Evolutionary conservation across 2,329 filamentous ascomycete genomes (phyloP), one percentile per base, ranked within the genome.

Genomic region (Colletotrichum sp.): DNA sequence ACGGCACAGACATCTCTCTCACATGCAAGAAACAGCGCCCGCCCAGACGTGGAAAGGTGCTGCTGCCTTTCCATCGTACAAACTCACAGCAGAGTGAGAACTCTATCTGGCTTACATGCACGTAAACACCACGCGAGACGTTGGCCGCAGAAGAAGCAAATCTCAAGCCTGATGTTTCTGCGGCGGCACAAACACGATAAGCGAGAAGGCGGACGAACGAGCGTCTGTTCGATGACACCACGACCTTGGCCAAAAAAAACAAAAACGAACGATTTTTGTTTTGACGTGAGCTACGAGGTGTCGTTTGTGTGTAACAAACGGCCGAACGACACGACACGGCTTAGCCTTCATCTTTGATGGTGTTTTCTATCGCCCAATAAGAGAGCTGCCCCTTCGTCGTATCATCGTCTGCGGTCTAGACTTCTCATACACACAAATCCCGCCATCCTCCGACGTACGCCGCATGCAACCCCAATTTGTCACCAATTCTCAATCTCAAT

Each of bases 191-290:
- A 18, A 26, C 26, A 52, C 68, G 60, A 75, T 71, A 66, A 66
- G 60, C 68, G 68, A 71, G 48, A 18, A 1, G 39, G n/a, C 10
- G 18, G 2, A 52, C 44, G 44, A 52, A 52, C 44, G n/a, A 28
- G 48, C 8, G 48, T 75, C 72, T 75, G 68, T 75, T 71, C 68
- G 68, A 75, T 75, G 68, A 75, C 65, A 73, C 24, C 26, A 67
- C 64, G 22, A 59, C 16, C 26, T n/a, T 59, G 39, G 18, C 39
- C 18, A n/a, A 44, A 48, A 48, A 39, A 48, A n/a, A 6, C 36
- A n/a, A n/a, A 1, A 44, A 44, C 39, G 3, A 44, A n/a, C 9
- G 13, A 5, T 7, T 26, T 18, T 32, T 55, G 8, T 30, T 36
- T 24, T 28, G 55, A 52, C 44, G 44, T 22, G 44, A 22, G 1